Evolutionary conservation across 1,139 yeast genomes (phyloP).

Genomic region (Magnusiomyces ingens): DNA sequence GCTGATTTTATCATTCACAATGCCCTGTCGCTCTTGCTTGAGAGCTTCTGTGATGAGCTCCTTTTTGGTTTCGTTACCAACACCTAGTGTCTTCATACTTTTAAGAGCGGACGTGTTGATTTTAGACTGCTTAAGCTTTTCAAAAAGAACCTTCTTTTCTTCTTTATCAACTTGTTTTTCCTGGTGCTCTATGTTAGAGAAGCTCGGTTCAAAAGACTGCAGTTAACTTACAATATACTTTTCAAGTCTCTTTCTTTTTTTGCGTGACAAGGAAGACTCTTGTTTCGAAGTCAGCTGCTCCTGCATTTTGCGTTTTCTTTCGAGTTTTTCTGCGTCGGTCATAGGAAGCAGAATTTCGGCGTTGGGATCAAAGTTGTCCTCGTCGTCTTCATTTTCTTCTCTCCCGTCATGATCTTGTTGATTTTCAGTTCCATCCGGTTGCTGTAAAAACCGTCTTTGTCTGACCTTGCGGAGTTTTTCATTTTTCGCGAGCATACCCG

Average conservation of each 20-base stretch:
- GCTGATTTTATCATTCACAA: constrained; percentile 56
- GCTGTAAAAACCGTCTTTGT: constrained; percentile 48
- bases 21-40: constrained; percentile 64
- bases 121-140: constrained; percentile 57
- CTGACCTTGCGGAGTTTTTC: constrained; percentile 61
- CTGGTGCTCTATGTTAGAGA: constrained; percentile 30
- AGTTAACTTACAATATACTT: constrained; percentile 37
- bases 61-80: constrained; percentile 63
- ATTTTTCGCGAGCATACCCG: constrained; percentile 80
- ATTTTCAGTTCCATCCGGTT: constrained; percentile 10
- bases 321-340: constrained; percentile 50
- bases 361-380: constrained; percentile 44
- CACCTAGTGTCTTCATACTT: constrained; percentile 71
- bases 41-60: constrained; percentile 73
- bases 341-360: constrained; percentile 51
- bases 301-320: constrained; percentile 58
- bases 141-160: constrained; percentile 72
- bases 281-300: constrained; percentile 49
- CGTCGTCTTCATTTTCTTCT: constrained; percentile 28
- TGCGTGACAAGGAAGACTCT: constrained; percentile 60
- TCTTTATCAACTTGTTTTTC: constrained; percentile 88
- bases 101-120: constrained; percentile 64
- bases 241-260: constrained; percentile 59
- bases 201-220: constrained; percentile 11
- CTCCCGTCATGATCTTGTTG: constrained; percentile 35